Evolutionary conservation across 345 rosid genomes (phyloP), one percentile per base, ranked within the genome.

Genomic region (Linum tenue): DNA sequence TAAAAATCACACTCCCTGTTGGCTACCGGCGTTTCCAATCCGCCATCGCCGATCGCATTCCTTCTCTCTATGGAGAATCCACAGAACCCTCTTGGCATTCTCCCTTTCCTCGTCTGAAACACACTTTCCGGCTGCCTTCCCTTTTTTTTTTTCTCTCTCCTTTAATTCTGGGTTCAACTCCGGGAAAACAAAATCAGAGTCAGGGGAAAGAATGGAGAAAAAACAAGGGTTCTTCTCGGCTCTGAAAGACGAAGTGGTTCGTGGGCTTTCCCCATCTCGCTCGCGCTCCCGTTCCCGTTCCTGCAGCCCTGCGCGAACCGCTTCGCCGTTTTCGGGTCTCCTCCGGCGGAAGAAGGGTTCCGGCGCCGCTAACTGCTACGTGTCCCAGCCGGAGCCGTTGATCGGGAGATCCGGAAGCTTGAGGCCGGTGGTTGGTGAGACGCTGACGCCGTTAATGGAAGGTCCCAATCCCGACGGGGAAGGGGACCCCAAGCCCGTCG

Each of bases 401-500:
- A 74, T 85, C 16, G 82, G 76, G 82, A 88, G 91, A 83, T 86
- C 97, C 67, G 89, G 89, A 67, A 85, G 86, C 59, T 39, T 89
- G 56, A 80, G 90, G 74, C 96, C 94, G 1, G 84, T 79, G 5
- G 63, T 73, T 0, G 89, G 82, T 36, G 81, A 81, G 73, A 69
- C 88, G 17, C 64, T 87, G 60, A 75, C 86, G 37, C 90, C 92
- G 5, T 64, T 87, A 41, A 86, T 94, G 85, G 97, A 90, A 66
- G 99, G 99, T 41, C 97, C 99, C 35, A 92, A 88, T 82, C 96
- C 95, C 9, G 95, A 88, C 62, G 90, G 81, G 48, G 82, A 77
- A 5, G 81, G 82, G 57, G 92, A 83, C n/a, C 73, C 81, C 0
- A 81, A 78, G 31, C 73, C 86, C 42, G 73, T 66, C 62, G 91